phyloP scores from a whole-genome alignment of 2,329 filamentous ascomycete species.

The Colletotrichum somersetense region DNA sequence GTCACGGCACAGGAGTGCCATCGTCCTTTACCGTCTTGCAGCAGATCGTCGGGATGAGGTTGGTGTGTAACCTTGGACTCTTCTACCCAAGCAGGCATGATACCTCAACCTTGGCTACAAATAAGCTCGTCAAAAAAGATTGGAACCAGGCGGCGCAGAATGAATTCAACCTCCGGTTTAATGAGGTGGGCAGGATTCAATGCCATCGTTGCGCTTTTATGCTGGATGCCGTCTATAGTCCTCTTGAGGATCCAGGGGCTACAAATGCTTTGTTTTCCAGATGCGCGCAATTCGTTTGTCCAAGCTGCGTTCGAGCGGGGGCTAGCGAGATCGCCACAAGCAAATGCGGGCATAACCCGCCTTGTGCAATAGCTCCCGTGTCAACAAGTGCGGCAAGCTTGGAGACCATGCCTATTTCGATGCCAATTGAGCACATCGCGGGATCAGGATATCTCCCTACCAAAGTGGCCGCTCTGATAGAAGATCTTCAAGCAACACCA shows the following conservation, averaged over 20 bases:
- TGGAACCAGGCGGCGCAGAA: conserved; percentile 50
- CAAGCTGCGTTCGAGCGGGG: conserved; percentile 45
- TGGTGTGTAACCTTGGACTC: conserved; percentile 61
- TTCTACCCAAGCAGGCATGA: conserved; percentile 52
- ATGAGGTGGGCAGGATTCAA: conserved; percentile 44
- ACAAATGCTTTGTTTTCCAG: conserved; percentile 46
- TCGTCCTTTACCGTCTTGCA: not conserved
- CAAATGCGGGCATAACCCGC: conserved; percentile 46
- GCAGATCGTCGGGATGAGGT: conserved; percentile 47
- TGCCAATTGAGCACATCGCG: not conserved
- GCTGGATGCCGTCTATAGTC: conserved; percentile 44
- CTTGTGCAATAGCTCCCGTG: conserved; percentile 45
- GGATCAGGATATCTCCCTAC: conserved; percentile 44
- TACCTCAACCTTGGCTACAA: not conserved
- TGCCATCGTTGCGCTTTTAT: conserved; percentile 49
- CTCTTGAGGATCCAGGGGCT: conserved; percentile 39
- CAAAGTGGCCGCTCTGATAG: conserved; percentile 52
- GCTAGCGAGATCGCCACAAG: not conserved
- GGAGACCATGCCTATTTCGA: conserved; percentile 40
- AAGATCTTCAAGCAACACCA: conserved; percentile 48
- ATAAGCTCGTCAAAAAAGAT: conserved; percentile 1
- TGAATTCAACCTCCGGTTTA: conserved; percentile 50
- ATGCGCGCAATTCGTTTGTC: conserved; percentile 52
- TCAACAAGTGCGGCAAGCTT: conserved; percentile 44
- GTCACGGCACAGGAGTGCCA: conserved; percentile 5